phyloP scores from a whole-genome alignment of 345 rosid species.

The Erysimum cheiranthoides region DNA sequence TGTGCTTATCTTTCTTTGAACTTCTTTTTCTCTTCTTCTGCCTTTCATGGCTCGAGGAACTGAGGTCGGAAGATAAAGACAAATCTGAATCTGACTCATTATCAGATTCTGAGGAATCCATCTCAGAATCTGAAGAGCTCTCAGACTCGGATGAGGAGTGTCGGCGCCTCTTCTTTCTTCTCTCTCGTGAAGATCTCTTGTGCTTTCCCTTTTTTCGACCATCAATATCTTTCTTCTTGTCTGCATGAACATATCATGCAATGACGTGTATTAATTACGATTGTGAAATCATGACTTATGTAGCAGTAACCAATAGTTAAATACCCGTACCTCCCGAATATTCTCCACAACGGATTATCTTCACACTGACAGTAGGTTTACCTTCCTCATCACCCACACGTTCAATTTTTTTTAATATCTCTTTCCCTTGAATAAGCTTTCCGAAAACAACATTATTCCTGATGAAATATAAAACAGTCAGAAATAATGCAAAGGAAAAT shows the following conservation, averaged over 20 bases:
- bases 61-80: constrained; percentile 73
- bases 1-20: constrained; percentile 74
- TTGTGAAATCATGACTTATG: background rate
- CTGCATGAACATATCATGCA: constrained; percentile 50
- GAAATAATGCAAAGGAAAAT: constrained; percentile 6
- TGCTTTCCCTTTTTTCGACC: constrained; percentile 60
- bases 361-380: constrained; percentile 81
- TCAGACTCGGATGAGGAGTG: constrained; percentile 80
- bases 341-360: constrained; percentile 91
- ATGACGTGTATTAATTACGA: constrained; percentile 4
- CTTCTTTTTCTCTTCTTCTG: constrained; percentile 79
- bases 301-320: constrained; percentile 15
- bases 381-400: constrained; percentile 84
- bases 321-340: constrained; percentile 56
- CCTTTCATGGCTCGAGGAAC: constrained; percentile 90
- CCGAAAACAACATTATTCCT: constrained; percentile 89
- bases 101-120: constrained; percentile 78
- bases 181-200: constrained; percentile 75
- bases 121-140: constrained; percentile 80
- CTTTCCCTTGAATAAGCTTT: constrained; percentile 85
- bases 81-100: constrained; percentile 73
- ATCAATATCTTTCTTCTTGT: constrained; percentile 60
- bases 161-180: constrained; percentile 77
- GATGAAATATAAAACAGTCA: constrained; percentile 34
- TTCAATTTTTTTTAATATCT: constrained; percentile 84